Percentiles rank a stretch among this genome's conserved stretches.
phyloP scores from a whole-genome alignment of 495 filamentous ascomycete species.

The Penicillium paradoxum region DNA sequence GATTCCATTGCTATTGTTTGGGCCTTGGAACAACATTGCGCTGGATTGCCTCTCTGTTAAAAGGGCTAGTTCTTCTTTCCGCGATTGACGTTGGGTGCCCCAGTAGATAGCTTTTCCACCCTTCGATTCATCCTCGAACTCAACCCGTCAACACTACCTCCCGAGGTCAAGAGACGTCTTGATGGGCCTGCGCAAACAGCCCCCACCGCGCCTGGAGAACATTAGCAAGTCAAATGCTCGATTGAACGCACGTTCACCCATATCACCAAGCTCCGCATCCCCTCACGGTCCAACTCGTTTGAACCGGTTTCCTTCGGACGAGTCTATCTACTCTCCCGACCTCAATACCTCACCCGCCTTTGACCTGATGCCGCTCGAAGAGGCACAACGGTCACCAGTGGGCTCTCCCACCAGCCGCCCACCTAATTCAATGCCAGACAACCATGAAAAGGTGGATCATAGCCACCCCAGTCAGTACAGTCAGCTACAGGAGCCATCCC shows the following conservation, averaged over 20 bases:
- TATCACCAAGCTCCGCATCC: slow-evolving; percentile 29
- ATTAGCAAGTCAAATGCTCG: slow-evolving; percentile 32
- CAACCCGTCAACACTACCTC: not conserved
- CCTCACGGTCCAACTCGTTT: slow-evolving; percentile 28
- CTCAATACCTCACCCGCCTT: slow-evolving; percentile 43
- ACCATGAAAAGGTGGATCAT: slow-evolving; percentile 20
- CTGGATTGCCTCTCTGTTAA: not conserved
- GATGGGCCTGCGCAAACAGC: slow-evolving; percentile 46
- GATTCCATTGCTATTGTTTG: not conserved
- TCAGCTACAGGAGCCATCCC: slow-evolving; percentile 3
- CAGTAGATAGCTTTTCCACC: not conserved
- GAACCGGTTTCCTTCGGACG: slow-evolving; percentile 30
- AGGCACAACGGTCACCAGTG: slow-evolving; percentile 41
- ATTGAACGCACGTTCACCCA: slow-evolving; percentile 21
- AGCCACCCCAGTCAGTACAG: slow-evolving; percentile 5
- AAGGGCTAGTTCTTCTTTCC: not conserved
- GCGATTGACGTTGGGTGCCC: not conserved
- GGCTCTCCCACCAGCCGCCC: slow-evolving; percentile 27
- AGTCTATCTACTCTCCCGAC: slow-evolving; percentile 41
- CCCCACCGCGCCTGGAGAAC: slow-evolving; percentile 40
- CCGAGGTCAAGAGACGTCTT: slow-evolving; percentile 21
- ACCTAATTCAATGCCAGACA: slow-evolving; percentile 34
- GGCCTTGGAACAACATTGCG: not conserved
- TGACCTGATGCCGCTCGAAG: slow-evolving; percentile 41
- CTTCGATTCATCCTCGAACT: not conserved